Evolutionary conservation across 2,329 filamentous ascomycete species (phyloP).

Genomic region (Zasmidium citrigriseum): DNA sequence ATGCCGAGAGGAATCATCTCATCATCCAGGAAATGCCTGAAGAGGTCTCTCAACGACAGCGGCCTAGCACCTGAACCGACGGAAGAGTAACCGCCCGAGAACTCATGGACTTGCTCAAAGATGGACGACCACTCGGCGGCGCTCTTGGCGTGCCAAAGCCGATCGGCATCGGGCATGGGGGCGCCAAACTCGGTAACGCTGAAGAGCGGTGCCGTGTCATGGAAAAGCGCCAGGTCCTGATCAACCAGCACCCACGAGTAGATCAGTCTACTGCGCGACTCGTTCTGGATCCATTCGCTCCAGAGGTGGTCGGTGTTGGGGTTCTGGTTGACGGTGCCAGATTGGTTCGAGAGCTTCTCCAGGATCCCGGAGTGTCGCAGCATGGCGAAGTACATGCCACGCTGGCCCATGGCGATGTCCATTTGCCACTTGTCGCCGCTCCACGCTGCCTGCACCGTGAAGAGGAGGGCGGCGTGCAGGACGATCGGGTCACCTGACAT

Average conservation of each 20-base stretch:
- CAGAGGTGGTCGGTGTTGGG: conserved; percentile 56
- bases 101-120: conserved; percentile 61
- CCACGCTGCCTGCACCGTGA: conserved; percentile 69
- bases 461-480: conserved; percentile 66
- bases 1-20: conserved; percentile 57
- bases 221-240: conserved; percentile 68
- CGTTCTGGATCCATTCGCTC: conserved; percentile 66
- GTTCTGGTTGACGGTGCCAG: conserved; percentile 49
- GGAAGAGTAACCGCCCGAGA: conserved; percentile 55
- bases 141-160: conserved; percentile 63
- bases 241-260: conserved; percentile 77
- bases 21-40: conserved; percentile 68
- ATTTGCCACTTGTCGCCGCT: conserved; percentile 77
- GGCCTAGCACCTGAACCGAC: conserved; percentile 55
- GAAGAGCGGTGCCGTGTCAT: conserved; percentile 64
- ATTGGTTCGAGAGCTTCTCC: conserved; percentile 48
- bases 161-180: conserved; percentile 64
- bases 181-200: conserved; percentile 66
- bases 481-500: conserved; percentile 66
- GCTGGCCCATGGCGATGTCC: conserved; percentile 74
- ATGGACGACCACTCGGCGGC: conserved; percentile 61
- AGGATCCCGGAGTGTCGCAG: conserved; percentile 68
- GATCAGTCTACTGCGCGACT: conserved; percentile 66
- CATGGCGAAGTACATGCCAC: conserved; percentile 74
- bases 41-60: conserved; percentile 64